Percentiles rank a stretch among this genome's conserved stretches.
Conservation (phyloP, 2,329 filamentous ascomycete genomes). For the Cercospora sp. region DNA sequence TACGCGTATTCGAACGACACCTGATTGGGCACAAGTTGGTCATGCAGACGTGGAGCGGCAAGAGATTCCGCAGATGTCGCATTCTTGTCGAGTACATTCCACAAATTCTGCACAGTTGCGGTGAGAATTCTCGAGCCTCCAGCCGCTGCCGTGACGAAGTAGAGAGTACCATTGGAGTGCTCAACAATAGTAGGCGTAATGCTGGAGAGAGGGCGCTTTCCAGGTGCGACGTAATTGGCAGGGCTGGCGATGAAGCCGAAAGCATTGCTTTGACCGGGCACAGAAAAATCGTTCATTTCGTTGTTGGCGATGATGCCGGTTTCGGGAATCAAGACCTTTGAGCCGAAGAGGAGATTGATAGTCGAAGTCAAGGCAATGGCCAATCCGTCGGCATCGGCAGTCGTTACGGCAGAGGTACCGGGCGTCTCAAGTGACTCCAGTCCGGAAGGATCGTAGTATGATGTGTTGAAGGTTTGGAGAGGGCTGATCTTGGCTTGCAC, state of each 20-base stretch:
- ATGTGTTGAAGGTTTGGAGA: slow-evolving; percentile 66
- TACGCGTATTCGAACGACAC: slow-evolving; percentile 69
- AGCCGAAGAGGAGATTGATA: slow-evolving; percentile 83
- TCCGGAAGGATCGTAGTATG: slow-evolving; percentile 69
- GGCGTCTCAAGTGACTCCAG: slow-evolving; percentile 68
- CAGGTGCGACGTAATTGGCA: slow-evolving; percentile 76
- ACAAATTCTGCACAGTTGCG: slow-evolving; percentile 70
- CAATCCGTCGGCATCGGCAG: slow-evolving; percentile 71
- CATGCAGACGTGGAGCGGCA: slow-evolving; percentile 68
- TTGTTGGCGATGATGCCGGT: slow-evolving; percentile 76
- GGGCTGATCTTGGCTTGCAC: slow-evolving; percentile 72
- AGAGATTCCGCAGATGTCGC: slow-evolving; percentile 64
- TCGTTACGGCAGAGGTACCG: slow-evolving; percentile 72
- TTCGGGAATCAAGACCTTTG: slow-evolving; percentile 72
- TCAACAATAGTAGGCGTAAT: slow-evolving; percentile 80
- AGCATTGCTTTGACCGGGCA: slow-evolving; percentile 72
- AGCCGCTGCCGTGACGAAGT: slow-evolving; percentile 71
- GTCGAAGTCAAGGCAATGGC: slow-evolving; percentile 83
- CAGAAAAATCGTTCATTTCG: slow-evolving; percentile 73
- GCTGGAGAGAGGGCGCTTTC: slow-evolving; percentile 80
- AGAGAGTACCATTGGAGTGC: slow-evolving; percentile 62
- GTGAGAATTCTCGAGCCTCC: slow-evolving; percentile 83
- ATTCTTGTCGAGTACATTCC: slow-evolving; percentile 68
- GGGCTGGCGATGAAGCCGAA: slow-evolving; percentile 82
- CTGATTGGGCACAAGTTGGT: slow-evolving; percentile 74